Conservation (phyloP, 106 monocot species). For the Dendrobium catenatum region DNA sequence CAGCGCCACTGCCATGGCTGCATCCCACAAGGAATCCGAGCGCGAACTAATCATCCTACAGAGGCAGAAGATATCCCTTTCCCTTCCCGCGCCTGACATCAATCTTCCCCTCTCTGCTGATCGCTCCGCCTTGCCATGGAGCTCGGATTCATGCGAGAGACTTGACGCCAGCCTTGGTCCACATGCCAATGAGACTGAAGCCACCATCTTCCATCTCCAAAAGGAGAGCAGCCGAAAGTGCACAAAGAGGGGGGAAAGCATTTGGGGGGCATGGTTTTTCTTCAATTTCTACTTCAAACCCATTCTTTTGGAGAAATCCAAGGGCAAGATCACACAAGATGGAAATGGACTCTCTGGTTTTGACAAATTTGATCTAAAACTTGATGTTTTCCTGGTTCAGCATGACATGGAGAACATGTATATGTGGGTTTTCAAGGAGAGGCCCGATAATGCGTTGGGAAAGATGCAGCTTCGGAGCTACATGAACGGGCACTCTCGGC, state of each 20-base stretch:
- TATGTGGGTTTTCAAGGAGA: slow-evolving; percentile 39
- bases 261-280: slow-evolving; percentile 14
- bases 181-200: slow-evolving; percentile 26
- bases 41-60: slow-evolving; percentile 16
- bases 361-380: slow-evolving; percentile 24
- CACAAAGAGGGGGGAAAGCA: slow-evolving; percentile 29
- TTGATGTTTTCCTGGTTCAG: slow-evolving; percentile 34
- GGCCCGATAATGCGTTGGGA: slow-evolving; percentile 1
- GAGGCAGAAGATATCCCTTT: slow-evolving; percentile 13
- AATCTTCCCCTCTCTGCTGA: slow-evolving; percentile 42
- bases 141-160: slow-evolving; percentile 24
- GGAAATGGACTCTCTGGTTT: slow-evolving; percentile 15
- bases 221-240: slow-evolving; percentile 19
- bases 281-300: slow-evolving; percentile 36
- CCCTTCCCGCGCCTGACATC: slow-evolving; percentile 39
- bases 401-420: slow-evolving; percentile 51
- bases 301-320: slow-evolving; percentile 23
- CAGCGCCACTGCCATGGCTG: background rate
- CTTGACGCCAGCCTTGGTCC: slow-evolving; percentile 21
- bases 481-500: slow-evolving; percentile 42
- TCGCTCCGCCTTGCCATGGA: slow-evolving; percentile 30
- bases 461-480: slow-evolving; percentile 45
- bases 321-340: slow-evolving; percentile 17
- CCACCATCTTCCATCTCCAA: slow-evolving; percentile 15
- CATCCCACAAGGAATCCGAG: slow-evolving; percentile 16